Conservation (phyloP, 2,329 filamentous ascomycete genomes). For the Albifimbria verrucaria region DNA sequence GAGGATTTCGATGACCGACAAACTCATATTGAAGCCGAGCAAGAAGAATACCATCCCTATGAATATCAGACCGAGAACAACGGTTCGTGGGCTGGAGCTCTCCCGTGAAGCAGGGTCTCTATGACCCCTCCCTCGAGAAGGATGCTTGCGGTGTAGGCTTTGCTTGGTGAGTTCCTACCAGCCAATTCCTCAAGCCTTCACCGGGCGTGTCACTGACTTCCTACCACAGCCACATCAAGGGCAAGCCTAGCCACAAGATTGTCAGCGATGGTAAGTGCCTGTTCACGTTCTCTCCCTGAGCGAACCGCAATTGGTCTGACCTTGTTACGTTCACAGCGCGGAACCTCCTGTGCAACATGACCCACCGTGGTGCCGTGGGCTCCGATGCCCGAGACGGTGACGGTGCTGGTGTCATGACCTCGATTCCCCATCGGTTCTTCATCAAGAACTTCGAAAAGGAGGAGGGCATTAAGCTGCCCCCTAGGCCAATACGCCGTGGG, state of each 20-base stretch:
- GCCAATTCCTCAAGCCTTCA: neutral
- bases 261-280: slow-evolving; percentile 83
- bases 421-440: slow-evolving; percentile 97
- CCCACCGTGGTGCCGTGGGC: slow-evolving; percentile 95
- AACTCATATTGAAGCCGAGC: slow-evolving; percentile 57
- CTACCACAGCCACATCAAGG: slow-evolving; percentile 84
- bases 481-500: slow-evolving; percentile 93
- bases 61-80: slow-evolving; percentile 87
- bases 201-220: slow-evolving; percentile 15
- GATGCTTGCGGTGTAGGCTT: slow-evolving; percentile 99
- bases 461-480: slow-evolving; percentile 81
- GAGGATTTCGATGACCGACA: slow-evolving; percentile 68
- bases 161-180: slow-evolving; percentile 69
- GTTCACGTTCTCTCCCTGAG: neutral
- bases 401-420: slow-evolving; percentile 98
- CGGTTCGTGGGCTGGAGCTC: slow-evolving; percentile 84
- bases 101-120: slow-evolving; percentile 99
- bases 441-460: slow-evolving; percentile 96
- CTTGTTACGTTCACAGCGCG: slow-evolving; percentile 59
- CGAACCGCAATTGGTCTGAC: slow-evolving; percentile 6
- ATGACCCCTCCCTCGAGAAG: slow-evolving; percentile 93
- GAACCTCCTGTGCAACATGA: slow-evolving; percentile 99
- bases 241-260: slow-evolving; percentile 95
- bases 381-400: slow-evolving; percentile 98
- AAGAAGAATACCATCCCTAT: slow-evolving; percentile 65